Evolutionary conservation across 2,329 filamentous ascomycete genomes (phyloP), one percentile per base, ranked within the genome.

Genomic region (Aureobasidium sp.): DNA sequence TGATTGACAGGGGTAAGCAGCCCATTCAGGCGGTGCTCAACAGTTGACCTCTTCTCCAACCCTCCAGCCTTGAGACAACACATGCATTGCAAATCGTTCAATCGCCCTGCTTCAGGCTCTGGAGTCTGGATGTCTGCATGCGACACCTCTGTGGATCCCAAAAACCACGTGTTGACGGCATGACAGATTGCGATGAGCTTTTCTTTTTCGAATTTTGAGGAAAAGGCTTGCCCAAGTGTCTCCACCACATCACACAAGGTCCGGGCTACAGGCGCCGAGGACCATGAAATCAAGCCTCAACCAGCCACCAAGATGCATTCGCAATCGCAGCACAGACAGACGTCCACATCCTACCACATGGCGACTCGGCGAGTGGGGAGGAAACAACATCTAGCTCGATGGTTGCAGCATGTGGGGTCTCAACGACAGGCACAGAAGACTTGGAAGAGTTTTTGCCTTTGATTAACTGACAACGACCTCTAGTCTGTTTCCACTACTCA

Each of bases 1-100:
- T 48, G 54, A 58, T 58, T 30, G 54, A 58, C 54, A 58, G 54
- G 54, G 54, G 54, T n/a, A 30, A 45, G 42, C 25, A 45, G 39
- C 27, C 21, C 29, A 41, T 30, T 9, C 34, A 36, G 36, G 50
- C 37, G 32, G 21, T 42, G 52, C 53, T 45, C 39, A 57, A 57
- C 53, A 57, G 45, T 45, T 57, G 41, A 45, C 53, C 25, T 30
- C 13, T 34, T 29, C 41, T 45, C 25, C 39, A 57, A 41, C 39
- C 36, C 30, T n/a, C 36, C 53, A 21, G 34, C 41, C 11, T 36
- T 4, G 21, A 15, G 9, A 5, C 39, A 27, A 45, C 29, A 21
- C n/a, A 55, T 27, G 41, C 32, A 27, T 34, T 32, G 25, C 32
- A 32, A 25, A 13, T 57, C 37, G 13, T 16, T 6, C 3, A n/a